These are phyloP conservation scores for Pichia sp. DNA, from an alignment of 1,139 yeast genomes.

Conservation along the genomic window DNA sequence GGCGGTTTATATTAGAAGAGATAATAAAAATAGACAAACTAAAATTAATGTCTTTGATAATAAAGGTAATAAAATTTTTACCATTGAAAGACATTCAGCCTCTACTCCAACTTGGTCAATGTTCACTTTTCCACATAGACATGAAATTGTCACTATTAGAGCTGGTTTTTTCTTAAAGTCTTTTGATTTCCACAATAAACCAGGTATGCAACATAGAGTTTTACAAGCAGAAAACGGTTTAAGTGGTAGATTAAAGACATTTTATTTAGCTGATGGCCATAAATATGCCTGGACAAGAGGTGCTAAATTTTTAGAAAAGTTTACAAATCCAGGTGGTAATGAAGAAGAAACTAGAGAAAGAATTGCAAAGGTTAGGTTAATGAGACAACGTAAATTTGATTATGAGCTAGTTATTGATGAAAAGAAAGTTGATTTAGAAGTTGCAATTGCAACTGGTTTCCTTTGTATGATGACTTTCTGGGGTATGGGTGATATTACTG, in stretches of 20 bases:
- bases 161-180: conserved; percentile 42
- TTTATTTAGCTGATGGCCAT: conserved; percentile 46
- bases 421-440: conserved; percentile 38
- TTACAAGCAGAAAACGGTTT: conserved; percentile 33
- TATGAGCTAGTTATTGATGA: conserved; percentile 52
- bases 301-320: conserved; percentile 44
- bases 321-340: conserved; percentile 49
- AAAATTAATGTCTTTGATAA: conserved; percentile 44
- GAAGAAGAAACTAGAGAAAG: conserved; percentile 47
- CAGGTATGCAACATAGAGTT: conserved; percentile 41
- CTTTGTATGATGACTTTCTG: conserved; percentile 58
- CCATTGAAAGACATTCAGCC: conserved; percentile 47
- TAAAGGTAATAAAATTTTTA: conserved; percentile 37
- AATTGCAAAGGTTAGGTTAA: conserved; percentile 47
- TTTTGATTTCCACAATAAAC: conserved; percentile 46
- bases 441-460: conserved; percentile 52
- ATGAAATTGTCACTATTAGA: conserved; percentile 46
- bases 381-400: conserved; percentile 56
- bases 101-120: conserved; percentile 49
- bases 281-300: conserved; percentile 51
- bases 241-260: conserved; percentile 36
- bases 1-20: conserved; percentile 42
- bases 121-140: conserved; percentile 39
- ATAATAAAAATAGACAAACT: conserved; percentile 40
- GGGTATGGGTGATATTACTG: conserved; percentile 50